A percentile compares a stretch with the other conserved stretches of the same genome.
Evolutionary conservation across 305 asterid species (phyloP).

Genomic region (Ilex paraguariensis): DNA sequence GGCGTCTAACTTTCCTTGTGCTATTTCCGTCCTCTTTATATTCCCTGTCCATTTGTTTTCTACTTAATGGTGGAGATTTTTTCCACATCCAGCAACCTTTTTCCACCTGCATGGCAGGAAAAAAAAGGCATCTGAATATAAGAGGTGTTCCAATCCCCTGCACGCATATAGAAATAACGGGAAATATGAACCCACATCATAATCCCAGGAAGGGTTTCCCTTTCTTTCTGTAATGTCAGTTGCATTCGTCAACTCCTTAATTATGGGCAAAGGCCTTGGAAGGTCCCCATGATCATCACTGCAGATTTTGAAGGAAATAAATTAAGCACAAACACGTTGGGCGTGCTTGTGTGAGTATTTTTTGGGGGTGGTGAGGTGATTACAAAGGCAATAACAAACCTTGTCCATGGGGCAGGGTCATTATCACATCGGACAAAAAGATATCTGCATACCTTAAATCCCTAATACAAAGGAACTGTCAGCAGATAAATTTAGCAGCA

Average conservation of each 20-base stretch:
- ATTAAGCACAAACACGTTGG: too few species aligned
- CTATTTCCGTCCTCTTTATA: constrained; percentile 28
- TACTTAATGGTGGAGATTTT: constrained; percentile 61
- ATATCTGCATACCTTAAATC: constrained; percentile 72
- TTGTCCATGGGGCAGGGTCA: constrained; percentile 96
- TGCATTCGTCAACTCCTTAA: constrained; percentile 61
- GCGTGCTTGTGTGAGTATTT: background rate
- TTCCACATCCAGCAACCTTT: constrained; percentile 68
- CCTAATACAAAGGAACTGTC: constrained; percentile 36
- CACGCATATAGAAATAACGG: background rate
- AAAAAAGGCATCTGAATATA: constrained; percentile 1
- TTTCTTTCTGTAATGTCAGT: constrained; percentile 56
- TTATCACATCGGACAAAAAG: constrained; percentile 94
- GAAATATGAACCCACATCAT: constrained; percentile 48
- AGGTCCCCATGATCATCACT: constrained; percentile 75
- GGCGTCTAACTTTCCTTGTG: constrained; percentile 28
- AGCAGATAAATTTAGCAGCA: constrained; percentile 12
- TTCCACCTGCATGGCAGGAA: constrained; percentile 43
- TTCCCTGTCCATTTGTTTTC: constrained; percentile 30
- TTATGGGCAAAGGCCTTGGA: constrained; percentile 61
- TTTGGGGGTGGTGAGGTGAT: constrained; percentile 1
- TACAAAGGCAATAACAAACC: constrained; percentile 31
- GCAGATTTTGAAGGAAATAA: constrained; percentile 9
- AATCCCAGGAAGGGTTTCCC: constrained; percentile 76
- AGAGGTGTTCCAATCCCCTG: background rate